Percentiles rank a stretch among this genome's conserved stretches.
These are phyloP conservation scores for Komagataella populi DNA, from an alignment of 805 yeast genomes.

Conservation along the genomic window DNA sequence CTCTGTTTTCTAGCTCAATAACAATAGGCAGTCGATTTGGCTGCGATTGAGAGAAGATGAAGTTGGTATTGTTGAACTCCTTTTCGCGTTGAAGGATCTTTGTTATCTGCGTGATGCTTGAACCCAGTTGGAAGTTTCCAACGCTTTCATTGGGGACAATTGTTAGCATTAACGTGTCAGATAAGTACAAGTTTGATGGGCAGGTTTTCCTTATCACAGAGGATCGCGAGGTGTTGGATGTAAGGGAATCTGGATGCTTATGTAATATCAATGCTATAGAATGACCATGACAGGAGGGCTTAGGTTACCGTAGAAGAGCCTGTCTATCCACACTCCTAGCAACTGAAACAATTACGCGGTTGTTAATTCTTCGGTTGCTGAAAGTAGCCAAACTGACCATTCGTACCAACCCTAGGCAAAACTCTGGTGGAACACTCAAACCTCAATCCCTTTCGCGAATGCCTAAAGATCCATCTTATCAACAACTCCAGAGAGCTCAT, in stretches of 20 bases:
- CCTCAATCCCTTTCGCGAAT: background rate
- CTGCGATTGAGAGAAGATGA: conserved; percentile 9
- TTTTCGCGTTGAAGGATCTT: background rate
- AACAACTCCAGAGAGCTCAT: conserved; percentile 1
- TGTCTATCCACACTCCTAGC: background rate
- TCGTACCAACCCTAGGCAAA: too few species aligned
- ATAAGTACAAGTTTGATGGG: background rate
- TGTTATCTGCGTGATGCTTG: background rate
- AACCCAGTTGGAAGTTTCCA: background rate
- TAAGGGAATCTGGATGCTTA: too few species aligned
- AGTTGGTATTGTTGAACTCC: conserved; percentile 8
- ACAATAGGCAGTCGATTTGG: conserved; percentile 5
- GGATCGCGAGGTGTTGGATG: background rate
- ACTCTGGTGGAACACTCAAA: background rate
- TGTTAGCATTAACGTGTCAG: conserved; percentile 3
- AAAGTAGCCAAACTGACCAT: too few species aligned
- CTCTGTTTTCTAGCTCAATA: conserved; percentile 9
- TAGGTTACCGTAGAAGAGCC: background rate
- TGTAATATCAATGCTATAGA: background rate
- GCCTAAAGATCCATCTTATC: background rate
- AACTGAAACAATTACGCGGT: too few species aligned
- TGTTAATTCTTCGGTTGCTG: too few species aligned
- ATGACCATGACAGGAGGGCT: background rate
- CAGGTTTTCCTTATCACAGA: background rate
- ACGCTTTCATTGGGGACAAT: conserved; percentile 9